Conservation (phyloP, 179 eudicot species). For the Spinacia oleracea region DNA sequence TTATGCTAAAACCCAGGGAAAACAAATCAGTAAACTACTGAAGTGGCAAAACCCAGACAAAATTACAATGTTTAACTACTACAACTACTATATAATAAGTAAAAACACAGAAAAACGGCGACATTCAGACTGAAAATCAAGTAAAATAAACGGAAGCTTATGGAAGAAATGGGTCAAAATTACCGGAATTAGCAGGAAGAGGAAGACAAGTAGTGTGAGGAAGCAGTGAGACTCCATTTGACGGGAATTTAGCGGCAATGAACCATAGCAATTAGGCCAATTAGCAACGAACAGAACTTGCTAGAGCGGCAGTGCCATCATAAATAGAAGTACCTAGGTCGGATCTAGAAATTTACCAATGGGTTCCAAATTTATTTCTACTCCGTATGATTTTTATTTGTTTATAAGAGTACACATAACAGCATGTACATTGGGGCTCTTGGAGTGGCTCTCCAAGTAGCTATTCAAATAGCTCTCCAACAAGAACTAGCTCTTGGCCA, state of each 20-base stretch:
- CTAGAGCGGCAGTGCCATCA: too few species aligned
- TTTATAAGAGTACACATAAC: too few species aligned
- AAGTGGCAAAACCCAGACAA: background rate
- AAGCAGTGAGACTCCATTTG: background rate
- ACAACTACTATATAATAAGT: background rate
- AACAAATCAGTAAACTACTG: background rate
- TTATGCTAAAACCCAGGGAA: background rate
- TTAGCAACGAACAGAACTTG: background rate
- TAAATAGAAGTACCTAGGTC: too few species aligned
- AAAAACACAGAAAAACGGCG: background rate
- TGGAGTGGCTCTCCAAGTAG: too few species aligned
- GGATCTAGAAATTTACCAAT: too few species aligned
- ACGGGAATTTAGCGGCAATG: background rate
- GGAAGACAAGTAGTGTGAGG: constrained; percentile 11
- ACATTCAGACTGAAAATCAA: background rate
- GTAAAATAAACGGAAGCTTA: background rate
- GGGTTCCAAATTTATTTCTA: too few species aligned
- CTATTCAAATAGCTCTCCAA: too few species aligned
- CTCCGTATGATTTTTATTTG: too few species aligned
- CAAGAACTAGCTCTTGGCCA: too few species aligned
- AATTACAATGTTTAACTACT: background rate
- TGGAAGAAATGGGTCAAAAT: background rate
- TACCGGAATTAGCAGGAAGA: constrained; percentile 11
- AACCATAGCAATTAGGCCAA: background rate
- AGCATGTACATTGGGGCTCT: too few species aligned